Evolutionary conservation across 495 filamentous ascomycete species (phyloP), one percentile per base, ranked within the genome.

Genomic region (Neurospora sp.): DNA sequence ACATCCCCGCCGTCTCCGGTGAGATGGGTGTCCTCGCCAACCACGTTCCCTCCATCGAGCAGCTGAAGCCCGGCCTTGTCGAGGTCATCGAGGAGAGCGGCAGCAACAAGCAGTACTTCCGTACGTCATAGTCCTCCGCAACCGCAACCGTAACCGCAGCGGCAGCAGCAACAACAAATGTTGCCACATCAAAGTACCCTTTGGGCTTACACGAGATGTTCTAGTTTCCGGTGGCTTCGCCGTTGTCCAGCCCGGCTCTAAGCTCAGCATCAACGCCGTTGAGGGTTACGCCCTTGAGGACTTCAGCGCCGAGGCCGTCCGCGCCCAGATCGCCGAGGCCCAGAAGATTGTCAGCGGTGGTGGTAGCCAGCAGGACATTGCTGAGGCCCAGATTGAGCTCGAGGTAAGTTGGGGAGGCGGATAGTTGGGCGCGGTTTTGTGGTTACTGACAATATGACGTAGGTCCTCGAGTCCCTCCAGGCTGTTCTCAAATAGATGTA

Each of bases 21-120:
- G 96, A 98, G 78, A 99, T 99, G 96, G 96, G 96, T 91, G 89
- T 99, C 75, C 92, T 99, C 77, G 96, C 96, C 82, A 94, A 95
- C 87, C 96, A 99, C 89, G 96, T 99, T 76, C 95, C 96, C 65
- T 94, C 96, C 69, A 97, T 99, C 78, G 96, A 99, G 88, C 96
- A 99, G 87, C 88, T 99, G 81, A 96, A 94, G 88, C 94, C 96
- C 69, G 96, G 96, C 77, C 84, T 98, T 74, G 88, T 99, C 75
- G 96, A 98, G 85, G 86, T 99, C 77, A 90, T 98, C 77, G 96
- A 98, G 87, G 96, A 99, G 89, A 88, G 86, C 78, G 91, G 93
- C 80, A 79, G 78, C 80, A 97, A 83, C 92, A 98, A 98, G 90
- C 92, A 96, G 83, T 98, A 93, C 86, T 99, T 98, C 92, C 87